Conservation (phyloP, 345 rosid species). For the Psidium friedrichsthalianum region DNA sequence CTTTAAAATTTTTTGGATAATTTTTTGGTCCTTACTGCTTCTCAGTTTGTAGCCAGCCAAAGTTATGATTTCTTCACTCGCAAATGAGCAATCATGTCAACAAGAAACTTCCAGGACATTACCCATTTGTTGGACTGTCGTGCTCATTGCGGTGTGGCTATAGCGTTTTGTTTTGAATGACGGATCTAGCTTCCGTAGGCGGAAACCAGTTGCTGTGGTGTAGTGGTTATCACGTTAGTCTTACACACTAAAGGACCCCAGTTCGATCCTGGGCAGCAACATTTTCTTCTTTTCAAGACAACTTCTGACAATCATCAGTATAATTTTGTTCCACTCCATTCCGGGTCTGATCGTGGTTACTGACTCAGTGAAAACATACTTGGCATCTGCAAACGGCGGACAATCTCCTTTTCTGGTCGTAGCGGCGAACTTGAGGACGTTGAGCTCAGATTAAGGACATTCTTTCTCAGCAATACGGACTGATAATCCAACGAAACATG, state of each 20-base stretch:
- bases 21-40: background rate
- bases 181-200: accelerated
- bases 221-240: constrained; percentile 50
- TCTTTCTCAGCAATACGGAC: background rate
- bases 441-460: background rate
- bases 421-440: background rate
- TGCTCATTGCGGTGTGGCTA: background rate
- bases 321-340: background rate
- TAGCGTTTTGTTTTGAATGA: background rate
- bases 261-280: constrained; percentile 52
- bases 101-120: background rate
- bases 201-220: constrained; percentile 24
- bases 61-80: background rate
- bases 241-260: constrained; percentile 46
- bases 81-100: background rate
- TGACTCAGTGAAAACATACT: background rate
- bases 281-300: background rate
- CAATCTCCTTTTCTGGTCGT: background rate
- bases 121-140: background rate
- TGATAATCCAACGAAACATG: background rate
- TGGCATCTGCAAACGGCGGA: background rate
- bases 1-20: too few relatives aligned
- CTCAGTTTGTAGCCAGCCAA: background rate
- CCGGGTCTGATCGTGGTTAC: background rate
- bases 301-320: accelerated